Evolutionary conservation across 1,284 basidiomycete genomes (phyloP), one percentile per base, ranked within the genome.

Genomic region (Puccinia horiana): DNA sequence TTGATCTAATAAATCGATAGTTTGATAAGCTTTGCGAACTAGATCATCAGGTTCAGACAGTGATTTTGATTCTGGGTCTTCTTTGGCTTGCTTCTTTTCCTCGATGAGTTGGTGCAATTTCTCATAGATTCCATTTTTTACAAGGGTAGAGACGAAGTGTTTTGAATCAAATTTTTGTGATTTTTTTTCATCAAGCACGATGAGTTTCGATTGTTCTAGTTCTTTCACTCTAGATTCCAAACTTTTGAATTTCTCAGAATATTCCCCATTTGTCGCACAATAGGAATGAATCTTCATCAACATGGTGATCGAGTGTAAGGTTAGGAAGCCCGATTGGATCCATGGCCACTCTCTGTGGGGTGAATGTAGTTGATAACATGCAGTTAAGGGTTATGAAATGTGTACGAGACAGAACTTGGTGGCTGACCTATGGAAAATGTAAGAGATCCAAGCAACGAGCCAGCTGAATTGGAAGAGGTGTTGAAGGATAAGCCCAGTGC

Each of bases 211-310:
- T n/a, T 37, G 37, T 5, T 76, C 26, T 18, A 76, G 63, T 61
- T 63, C 40, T 14, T 58, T 32, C 26, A 63, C 18, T 29, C 14
- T 61, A 23, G n/a, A n/a, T 42, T 61, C 58, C 56, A 76, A 63
- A 37, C 23, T 42, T 47, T 76, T 58, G 1, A 61, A 91, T 56
- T 82, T 89, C 86, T 76, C 88, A 52, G 93, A 91, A 70, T 98
- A 91, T 86, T 93, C 91, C 6, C 96, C 94, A 86, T 98, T 98
- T 81, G 93, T 91, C 40, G 92, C 90, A 88, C 94, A 91, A 88
- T 98, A 99, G 23, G 95, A 97, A 88, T 98, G 95, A 89, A 97
- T 88, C 87, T 97, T 97, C 95, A 97, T 97, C 85, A 96, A 91
- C 92, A 96, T 93, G 81, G 92, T 90, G 11, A 97, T 88, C 18